These are phyloP conservation scores for Aspergillus clavatus DNA, from an alignment of 2,329 filamentous ascomycete species.

Conservation along the genomic window DNA sequence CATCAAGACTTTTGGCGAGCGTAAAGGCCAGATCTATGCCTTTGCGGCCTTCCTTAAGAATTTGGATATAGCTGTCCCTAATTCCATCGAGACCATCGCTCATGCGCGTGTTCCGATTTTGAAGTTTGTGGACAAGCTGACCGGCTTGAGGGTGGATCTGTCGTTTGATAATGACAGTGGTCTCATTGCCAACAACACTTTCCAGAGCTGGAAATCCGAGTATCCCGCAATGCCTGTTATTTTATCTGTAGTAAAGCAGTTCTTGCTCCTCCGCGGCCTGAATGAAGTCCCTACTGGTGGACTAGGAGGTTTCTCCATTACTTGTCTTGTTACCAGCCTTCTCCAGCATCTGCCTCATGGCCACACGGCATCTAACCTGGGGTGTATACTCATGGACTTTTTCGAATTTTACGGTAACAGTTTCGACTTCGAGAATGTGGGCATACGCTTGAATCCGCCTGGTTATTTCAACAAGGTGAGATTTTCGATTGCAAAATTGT, in stretches of 20 bases:
- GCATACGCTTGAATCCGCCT: slow-evolving; percentile 72
- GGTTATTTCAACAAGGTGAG: slow-evolving; percentile 70
- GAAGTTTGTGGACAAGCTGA: slow-evolving; percentile 77
- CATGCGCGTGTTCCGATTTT: slow-evolving; percentile 83
- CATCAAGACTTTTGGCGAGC: slow-evolving; percentile 47
- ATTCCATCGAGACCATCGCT: slow-evolving; percentile 63
- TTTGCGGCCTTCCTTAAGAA: slow-evolving; percentile 58
- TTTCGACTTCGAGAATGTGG: slow-evolving; percentile 65
- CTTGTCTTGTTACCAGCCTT: slow-evolving; percentile 86
- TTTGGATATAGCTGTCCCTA: slow-evolving; percentile 53
- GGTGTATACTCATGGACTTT: slow-evolving; percentile 79
- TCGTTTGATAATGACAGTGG: slow-evolving; percentile 92
- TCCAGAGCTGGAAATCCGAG: slow-evolving; percentile 69
- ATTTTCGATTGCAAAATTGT: not conserved
- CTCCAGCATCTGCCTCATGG: slow-evolving; percentile 73
- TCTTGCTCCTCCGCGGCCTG: slow-evolving; percentile 78
- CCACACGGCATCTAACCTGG: slow-evolving; percentile 65
- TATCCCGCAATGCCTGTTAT: slow-evolving; percentile 83
- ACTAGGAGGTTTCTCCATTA: slow-evolving; percentile 88
- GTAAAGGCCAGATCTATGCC: slow-evolving; percentile 53
- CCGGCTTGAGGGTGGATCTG: slow-evolving; percentile 80
- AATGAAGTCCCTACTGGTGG: slow-evolving; percentile 91
- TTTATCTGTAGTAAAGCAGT: slow-evolving; percentile 87
- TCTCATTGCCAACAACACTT: slow-evolving; percentile 72
- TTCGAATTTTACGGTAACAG: slow-evolving; percentile 82